Percentiles rank a stretch among this genome's conserved stretches.
Conservation (phyloP, 495 filamentous ascomycete species). For the Podospora didyma region DNA sequence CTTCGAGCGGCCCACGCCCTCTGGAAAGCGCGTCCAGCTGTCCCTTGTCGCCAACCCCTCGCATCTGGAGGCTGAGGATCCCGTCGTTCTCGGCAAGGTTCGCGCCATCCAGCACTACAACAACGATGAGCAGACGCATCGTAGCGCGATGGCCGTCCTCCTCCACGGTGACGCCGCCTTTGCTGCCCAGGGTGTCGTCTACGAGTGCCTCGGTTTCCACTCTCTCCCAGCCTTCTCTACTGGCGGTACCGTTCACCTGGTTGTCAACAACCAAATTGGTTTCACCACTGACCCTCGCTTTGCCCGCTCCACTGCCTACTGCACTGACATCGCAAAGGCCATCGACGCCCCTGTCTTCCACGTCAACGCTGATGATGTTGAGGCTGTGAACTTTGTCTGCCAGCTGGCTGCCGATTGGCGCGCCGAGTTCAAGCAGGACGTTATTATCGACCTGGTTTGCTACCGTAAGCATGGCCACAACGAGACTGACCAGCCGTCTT, state of each 20-base stretch:
- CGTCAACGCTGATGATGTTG: constrained; percentile 97
- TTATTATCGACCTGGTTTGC: constrained; percentile 96
- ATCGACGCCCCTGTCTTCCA: constrained; percentile 99
- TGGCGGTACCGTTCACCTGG: constrained; percentile 92
- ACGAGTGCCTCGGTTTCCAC: constrained; percentile 98
- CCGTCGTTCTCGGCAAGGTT: constrained; percentile 95
- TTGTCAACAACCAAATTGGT: constrained; percentile 99
- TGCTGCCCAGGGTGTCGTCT: constrained; percentile 92
- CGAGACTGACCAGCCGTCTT: constrained; percentile 97
- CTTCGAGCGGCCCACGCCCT: constrained; percentile 96
- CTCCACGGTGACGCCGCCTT: constrained; percentile 97
- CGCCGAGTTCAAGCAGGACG: constrained; percentile 94
- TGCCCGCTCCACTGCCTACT: constrained; percentile 95
- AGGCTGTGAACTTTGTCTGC: constrained; percentile 97
- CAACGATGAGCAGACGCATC: constrained; percentile 82
- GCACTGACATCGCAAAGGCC: constrained; percentile 97
- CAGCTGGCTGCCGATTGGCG: constrained; percentile 96
- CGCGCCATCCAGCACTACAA: constrained; percentile 99
- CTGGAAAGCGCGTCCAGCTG: constrained; percentile 96
- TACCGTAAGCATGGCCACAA: constrained; percentile 99
- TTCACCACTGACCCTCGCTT: constrained; percentile 99
- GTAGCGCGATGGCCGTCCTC: constrained; percentile 89
- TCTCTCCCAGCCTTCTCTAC: constrained; percentile 92
- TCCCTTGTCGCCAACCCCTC: constrained; percentile 98
- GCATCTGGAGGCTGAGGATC: constrained; percentile 97